These are phyloP conservation scores for Sordariomycetes sp. DNA, from an alignment of 2,329 filamentous ascomycete genomes.

Conservation along the genomic window DNA sequence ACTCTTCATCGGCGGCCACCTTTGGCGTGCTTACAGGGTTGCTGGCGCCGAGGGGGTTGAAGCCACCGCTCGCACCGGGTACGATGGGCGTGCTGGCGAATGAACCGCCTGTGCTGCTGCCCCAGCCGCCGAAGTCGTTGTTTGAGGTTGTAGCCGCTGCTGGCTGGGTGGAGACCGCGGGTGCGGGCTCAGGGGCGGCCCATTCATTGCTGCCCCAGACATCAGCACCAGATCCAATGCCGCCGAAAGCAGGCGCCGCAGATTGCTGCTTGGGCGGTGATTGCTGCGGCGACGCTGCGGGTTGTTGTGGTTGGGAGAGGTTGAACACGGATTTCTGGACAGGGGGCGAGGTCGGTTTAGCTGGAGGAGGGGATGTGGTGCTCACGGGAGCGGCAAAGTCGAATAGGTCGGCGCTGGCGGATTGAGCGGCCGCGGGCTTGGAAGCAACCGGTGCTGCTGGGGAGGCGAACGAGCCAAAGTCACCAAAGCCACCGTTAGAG, in stretches of 20 bases:
- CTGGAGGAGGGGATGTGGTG: constrained; percentile 33
- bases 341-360: constrained; percentile 25
- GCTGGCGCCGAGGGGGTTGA: too few relatives aligned
- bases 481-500: constrained; percentile 54
- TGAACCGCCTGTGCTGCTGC: constrained; percentile 29
- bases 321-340: constrained; percentile 68
- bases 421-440: constrained; percentile 29
- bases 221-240: constrained; percentile 48
- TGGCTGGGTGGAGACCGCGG: constrained; percentile 21
- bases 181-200: constrained; percentile 53
- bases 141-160: constrained; percentile 51
- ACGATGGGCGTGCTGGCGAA: constrained; percentile 53
- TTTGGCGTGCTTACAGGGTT: constrained; percentile 55
- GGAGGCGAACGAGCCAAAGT: constrained; percentile 53
- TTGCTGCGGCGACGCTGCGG: constrained; percentile 27
- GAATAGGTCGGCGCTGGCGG: constrained; percentile 66
- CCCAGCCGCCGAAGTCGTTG: constrained; percentile 60
- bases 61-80: constrained; percentile 54
- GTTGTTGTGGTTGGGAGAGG: constrained; percentile 48
- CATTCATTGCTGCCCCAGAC: constrained; percentile 87
- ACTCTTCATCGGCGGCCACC: constrained; percentile 85
- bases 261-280: constrained; percentile 16
- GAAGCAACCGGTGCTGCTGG: constrained; percentile 25
- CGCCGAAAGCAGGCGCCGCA: constrained; percentile 25
- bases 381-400: constrained; percentile 55